A percentile compares a stretch with the other conserved stretches of the same genome.
phyloP scores from a whole-genome alignment of 2,329 filamentous ascomycete genomes.

The Aspergillus aculeatinus region DNA sequence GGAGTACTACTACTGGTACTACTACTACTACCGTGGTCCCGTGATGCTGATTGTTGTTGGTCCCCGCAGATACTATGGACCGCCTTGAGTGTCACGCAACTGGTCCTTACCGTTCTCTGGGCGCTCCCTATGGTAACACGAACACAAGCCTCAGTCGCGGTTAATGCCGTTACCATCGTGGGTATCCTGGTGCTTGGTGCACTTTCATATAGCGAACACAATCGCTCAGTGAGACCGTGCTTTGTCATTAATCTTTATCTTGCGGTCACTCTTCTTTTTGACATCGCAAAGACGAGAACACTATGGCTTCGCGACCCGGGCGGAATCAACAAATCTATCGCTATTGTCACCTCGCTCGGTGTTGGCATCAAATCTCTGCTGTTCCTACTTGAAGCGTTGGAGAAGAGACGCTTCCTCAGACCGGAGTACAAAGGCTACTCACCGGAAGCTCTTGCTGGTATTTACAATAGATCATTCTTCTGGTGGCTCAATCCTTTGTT shows the following conservation, averaged over 20 bases:
- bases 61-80: constrained; percentile 30
- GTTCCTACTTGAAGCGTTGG: constrained; percentile 46
- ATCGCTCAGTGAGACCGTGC: constrained; percentile 47
- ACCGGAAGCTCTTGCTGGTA: constrained; percentile 53
- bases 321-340: constrained; percentile 36
- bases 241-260: constrained; percentile 51
- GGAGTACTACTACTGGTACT: not conserved
- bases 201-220: constrained; percentile 51
- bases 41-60: constrained; percentile 8
- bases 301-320: constrained; percentile 39
- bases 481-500: constrained; percentile 57
- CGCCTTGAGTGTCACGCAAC: constrained; percentile 35
- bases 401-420: constrained; percentile 46
- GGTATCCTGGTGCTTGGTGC: constrained; percentile 35
- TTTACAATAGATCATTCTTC: constrained; percentile 52
- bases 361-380: constrained; percentile 47
- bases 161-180: constrained; percentile 31
- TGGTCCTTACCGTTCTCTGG: constrained; percentile 41
- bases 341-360: constrained; percentile 44
- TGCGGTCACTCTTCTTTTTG: constrained; percentile 46
- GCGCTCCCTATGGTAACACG: constrained; percentile 29
- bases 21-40: not conserved
- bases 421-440: constrained; percentile 43
- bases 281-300: constrained; percentile 48
- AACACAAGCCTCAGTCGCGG: constrained; percentile 37